Base-by-base conservation (phyloP, 2,329 filamentous ascomycete species). In the Fusarium veterinarium region DNA sequence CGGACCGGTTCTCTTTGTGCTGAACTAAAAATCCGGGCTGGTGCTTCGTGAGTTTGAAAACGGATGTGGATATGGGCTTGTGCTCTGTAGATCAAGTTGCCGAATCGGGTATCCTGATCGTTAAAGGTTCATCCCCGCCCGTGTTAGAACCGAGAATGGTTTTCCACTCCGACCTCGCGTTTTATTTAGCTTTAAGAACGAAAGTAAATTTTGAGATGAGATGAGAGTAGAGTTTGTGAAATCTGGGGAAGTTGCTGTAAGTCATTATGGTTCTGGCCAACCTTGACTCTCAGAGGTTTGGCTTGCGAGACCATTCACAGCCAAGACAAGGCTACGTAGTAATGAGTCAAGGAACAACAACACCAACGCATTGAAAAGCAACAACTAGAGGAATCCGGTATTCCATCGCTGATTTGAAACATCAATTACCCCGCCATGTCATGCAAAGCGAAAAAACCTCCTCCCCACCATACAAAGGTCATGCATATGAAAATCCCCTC, bases 91-190 rank as follows among this genome's bases (percentile, higher is more conserved):
- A 45, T 60, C 51, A 31, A 53, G 30, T 61, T 72, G 67, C 71
- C 64, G 46, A 56, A 71, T 73, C 30, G 67, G 71, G 71, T 73
- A 73, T 73, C 55, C 71, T 73, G 55, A 74, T 73, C 71, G 71
- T 51, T 20, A 17, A 68, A n/a, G n/a, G 31, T 53, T 40, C 51
- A 67, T 65, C 53, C 61, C 53, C 44, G 31, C 25, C 55, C 44
- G 69, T 53, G 37, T 59, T 57, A 48, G 41, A 44, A 28, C 64
- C 46, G 44, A 31, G 55, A 64, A 57, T 30, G 38, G 44, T n/a
- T 33, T 56, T 25, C 12, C 42, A 51, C 44, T 60, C 53, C 37
- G 58, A 35, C 35, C 35, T 49, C 19, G 19, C 41, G 31, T 37
- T 14, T 38, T 28, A 35, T n/a, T 28, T 51, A 30, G 44, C 31